Evolutionary conservation across 306 rosid genomes (phyloP).

Genomic region (Luffa acutangula): DNA sequence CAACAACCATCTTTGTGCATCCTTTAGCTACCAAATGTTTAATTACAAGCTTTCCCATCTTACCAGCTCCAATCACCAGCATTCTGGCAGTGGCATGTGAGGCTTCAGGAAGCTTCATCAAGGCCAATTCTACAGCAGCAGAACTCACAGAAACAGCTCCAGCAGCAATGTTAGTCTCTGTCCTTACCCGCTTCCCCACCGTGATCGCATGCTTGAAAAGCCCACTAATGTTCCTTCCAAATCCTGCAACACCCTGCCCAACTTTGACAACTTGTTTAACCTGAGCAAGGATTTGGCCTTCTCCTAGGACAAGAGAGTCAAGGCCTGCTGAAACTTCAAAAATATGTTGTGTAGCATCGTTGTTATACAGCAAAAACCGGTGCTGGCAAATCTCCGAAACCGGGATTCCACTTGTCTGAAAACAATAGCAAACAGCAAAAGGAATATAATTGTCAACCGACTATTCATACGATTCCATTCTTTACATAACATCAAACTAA

Average conservation of each 20-base stretch:
- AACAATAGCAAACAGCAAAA: slow-evolving; percentile 13
- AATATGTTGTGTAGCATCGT: slow-evolving; percentile 82
- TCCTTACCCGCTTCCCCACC: slow-evolving; percentile 94
- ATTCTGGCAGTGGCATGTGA: slow-evolving; percentile 58
- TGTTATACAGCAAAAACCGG: slow-evolving; percentile 73
- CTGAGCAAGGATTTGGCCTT: slow-evolving; percentile 98
- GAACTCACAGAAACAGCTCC: slow-evolving; percentile 99
- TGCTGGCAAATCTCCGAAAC: slow-evolving; percentile 77
- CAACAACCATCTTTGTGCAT: slow-evolving; percentile 75
- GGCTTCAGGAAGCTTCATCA: slow-evolving; percentile 74
- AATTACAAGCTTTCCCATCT: slow-evolving; percentile 98
- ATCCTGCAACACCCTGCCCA: slow-evolving; percentile 91
- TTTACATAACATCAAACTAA: not conserved
- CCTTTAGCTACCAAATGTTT: slow-evolving; percentile 95
- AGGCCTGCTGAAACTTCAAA: slow-evolving; percentile 97
- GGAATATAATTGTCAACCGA: not conserved
- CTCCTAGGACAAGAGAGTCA: slow-evolving; percentile 97
- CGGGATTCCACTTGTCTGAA: slow-evolving; percentile 89
- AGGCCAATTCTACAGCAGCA: slow-evolving; percentile 91
- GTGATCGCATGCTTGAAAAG: slow-evolving; percentile 95
- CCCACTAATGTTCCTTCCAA: slow-evolving; percentile 92
- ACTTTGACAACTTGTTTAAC: slow-evolving; percentile 98
- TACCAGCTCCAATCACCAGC: slow-evolving; percentile 91
- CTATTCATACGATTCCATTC: not conserved
- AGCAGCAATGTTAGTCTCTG: slow-evolving; percentile 90